Conservation (phyloP, 495 filamentous ascomycete genomes). For the Aspergillus bridgeri region DNA sequence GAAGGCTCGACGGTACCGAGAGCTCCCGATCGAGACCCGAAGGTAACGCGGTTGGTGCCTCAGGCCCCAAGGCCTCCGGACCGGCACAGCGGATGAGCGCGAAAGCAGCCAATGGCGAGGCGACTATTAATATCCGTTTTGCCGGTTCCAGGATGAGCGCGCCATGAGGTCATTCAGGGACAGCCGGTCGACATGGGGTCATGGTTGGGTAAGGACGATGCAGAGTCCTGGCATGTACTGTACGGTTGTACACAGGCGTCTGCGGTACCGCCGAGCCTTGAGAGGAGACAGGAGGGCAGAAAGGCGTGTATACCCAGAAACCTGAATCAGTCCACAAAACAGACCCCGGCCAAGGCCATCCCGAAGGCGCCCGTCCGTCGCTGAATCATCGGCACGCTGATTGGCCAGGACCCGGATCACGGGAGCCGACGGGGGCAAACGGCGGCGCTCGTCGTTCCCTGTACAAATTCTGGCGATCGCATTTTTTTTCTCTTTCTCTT, state of each 20-base stretch:
- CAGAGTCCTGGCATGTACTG: too few species aligned
- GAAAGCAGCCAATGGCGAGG: not conserved
- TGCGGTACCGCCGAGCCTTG: too few species aligned
- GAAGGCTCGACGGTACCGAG: too few species aligned
- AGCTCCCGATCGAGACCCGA: too few species aligned
- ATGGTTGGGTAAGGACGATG: not conserved
- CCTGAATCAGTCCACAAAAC: constrained; percentile 1
- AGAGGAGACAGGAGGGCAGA: too few species aligned
- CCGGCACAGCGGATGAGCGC: not conserved
- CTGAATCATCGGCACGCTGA: constrained; percentile 39
- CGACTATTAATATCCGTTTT: not conserved
- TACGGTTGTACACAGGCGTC: too few species aligned
- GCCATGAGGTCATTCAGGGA: constrained; percentile 11
- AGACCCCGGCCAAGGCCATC: constrained; percentile 9
- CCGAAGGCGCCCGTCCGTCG: constrained; percentile 37
- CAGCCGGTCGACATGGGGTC: not conserved
- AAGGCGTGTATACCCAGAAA: not conserved
- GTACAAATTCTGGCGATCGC: constrained; percentile 34
- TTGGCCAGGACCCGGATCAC: constrained; percentile 36
- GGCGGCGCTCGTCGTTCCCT: constrained; percentile 7
- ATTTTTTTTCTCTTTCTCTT: constrained; percentile 40
- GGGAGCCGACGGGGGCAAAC: constrained; percentile 34
- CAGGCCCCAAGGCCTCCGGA: not conserved
- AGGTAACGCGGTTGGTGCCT: too few species aligned
- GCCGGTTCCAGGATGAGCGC: constrained; percentile 3